Evolutionary conservation across 2,329 filamentous ascomycete genomes (phyloP).

Genomic region (Beauveria sp.): DNA sequence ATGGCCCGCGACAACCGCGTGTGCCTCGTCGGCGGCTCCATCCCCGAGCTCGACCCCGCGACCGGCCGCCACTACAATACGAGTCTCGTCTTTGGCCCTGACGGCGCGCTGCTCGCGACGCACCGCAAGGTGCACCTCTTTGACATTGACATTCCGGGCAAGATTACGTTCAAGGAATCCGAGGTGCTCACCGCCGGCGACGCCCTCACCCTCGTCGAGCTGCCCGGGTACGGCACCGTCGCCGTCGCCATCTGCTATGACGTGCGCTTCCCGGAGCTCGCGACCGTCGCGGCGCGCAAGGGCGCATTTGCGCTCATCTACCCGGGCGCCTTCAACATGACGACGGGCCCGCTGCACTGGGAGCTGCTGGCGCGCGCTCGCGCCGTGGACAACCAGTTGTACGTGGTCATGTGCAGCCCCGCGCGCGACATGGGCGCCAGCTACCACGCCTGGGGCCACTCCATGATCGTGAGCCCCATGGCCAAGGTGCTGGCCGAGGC

Average conservation of each 20-base stretch:
- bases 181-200: constrained; percentile 83
- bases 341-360: constrained; percentile 91
- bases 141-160: constrained; percentile 94
- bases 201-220: constrained; percentile 74
- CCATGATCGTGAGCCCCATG: constrained; percentile 79
- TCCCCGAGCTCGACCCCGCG: constrained; percentile 65
- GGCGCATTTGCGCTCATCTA: constrained; percentile 87
- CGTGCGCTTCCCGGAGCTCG: constrained; percentile 90
- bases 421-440: constrained; percentile 64
- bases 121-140: constrained; percentile 96
- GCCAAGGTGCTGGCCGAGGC: constrained; percentile 74
- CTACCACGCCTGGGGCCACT: constrained; percentile 92
- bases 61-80: constrained; percentile 81
- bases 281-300: constrained; percentile 76
- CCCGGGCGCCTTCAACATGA: constrained; percentile 94
- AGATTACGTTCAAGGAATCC: constrained; percentile 84
- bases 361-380: constrained; percentile 71
- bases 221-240: constrained; percentile 82
- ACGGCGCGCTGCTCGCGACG: constrained; percentile 71
- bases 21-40: constrained; percentile 85
- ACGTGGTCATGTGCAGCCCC: constrained; percentile 87
- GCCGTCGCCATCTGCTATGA: constrained; percentile 96
- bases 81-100: constrained; percentile 70
- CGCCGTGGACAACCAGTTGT: constrained; percentile 90
- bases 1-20: constrained; percentile 72